Evolutionary conservation across 345 rosid genomes (phyloP).

Genomic region (Litchi chinensis): DNA sequence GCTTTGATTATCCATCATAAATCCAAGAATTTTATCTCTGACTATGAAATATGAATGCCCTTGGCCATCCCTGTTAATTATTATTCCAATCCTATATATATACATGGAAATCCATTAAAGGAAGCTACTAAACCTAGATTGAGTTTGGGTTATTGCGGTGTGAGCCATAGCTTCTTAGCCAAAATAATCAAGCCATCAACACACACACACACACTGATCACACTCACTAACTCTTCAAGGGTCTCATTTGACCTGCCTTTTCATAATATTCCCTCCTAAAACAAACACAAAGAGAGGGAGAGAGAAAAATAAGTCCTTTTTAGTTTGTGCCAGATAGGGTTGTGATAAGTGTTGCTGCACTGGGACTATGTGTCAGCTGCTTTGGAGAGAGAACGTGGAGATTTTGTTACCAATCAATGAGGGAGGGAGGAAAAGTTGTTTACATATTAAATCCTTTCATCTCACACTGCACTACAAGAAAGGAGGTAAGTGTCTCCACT

Average conservation of each 20-base stretch:
- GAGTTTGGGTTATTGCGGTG: neutral
- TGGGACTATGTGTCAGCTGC: neutral
- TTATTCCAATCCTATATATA: too few relatives aligned
- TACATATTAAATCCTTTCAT: neutral
- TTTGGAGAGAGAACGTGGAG: neutral
- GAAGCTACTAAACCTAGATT: neutral
- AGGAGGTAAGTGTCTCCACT: slow-evolving; percentile 9
- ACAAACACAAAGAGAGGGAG: neutral
- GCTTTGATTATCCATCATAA: too few relatives aligned
- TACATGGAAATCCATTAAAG: neutral
- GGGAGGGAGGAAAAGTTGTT: neutral
- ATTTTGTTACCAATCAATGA: neutral
- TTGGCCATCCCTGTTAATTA: too few relatives aligned
- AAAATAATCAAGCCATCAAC: neutral
- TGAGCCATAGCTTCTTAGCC: slow-evolving; percentile 3
- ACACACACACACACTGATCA: neutral
- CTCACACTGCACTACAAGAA: neutral
- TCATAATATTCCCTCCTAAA: neutral
- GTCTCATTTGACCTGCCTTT: slow-evolving; percentile 1
- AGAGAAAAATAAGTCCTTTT: neutral
- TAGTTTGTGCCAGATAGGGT: neutral
- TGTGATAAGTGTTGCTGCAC: neutral
- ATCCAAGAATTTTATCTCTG: too few relatives aligned
- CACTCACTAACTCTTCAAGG: neutral
- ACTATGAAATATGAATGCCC: too few relatives aligned